Conservation (phyloP, 2,329 filamentous ascomycete species). For the Fusarium torulosum region DNA sequence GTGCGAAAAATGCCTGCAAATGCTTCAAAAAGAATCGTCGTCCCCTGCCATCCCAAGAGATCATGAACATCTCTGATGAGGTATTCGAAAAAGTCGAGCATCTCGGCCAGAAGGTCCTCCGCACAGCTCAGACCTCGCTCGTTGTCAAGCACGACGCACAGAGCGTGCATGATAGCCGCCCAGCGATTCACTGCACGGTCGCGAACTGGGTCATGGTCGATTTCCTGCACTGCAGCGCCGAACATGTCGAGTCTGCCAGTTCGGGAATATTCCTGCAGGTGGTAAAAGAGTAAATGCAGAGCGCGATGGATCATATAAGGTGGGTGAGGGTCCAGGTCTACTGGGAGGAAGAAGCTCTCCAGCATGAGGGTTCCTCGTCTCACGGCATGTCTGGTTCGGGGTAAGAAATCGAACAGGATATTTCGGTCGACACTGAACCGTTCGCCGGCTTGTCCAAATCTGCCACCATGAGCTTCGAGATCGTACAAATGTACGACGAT, state of each 20-base stretch:
- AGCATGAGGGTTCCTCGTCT: slow-evolving; percentile 32
- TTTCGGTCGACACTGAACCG: slow-evolving; percentile 27
- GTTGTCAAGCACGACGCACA: slow-evolving; percentile 49
- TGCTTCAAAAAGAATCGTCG: slow-evolving; percentile 40
- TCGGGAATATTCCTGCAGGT: slow-evolving; percentile 31
- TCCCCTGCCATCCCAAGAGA: slow-evolving; percentile 24
- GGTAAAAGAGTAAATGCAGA: slow-evolving; percentile 35
- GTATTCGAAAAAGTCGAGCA: slow-evolving; percentile 44
- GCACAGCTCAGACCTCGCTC: slow-evolving; percentile 48
- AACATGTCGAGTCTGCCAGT: slow-evolving; percentile 38
- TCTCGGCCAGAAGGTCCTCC: slow-evolving; percentile 37
- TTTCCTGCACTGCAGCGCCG: slow-evolving; percentile 22
- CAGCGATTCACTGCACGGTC: slow-evolving; percentile 20
- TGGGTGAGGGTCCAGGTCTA: slow-evolving; percentile 7
- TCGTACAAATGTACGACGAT: slow-evolving; percentile 27
- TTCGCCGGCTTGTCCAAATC: slow-evolving; percentile 17
- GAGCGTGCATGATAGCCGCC: slow-evolving; percentile 34
- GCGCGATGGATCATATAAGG: slow-evolving; percentile 24
- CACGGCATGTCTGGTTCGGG: slow-evolving; percentile 25
- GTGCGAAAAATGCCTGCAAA: slow-evolving; percentile 43
- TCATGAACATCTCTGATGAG: slow-evolving; percentile 42
- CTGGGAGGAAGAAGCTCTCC: slow-evolving; percentile 19
- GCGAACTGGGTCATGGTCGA: slow-evolving; percentile 14
- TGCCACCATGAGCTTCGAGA: slow-evolving; percentile 4
- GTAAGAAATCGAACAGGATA: slow-evolving; percentile 27